Conservation (phyloP, 208 protist species). For the Acanthamoeba healyi region DNA sequence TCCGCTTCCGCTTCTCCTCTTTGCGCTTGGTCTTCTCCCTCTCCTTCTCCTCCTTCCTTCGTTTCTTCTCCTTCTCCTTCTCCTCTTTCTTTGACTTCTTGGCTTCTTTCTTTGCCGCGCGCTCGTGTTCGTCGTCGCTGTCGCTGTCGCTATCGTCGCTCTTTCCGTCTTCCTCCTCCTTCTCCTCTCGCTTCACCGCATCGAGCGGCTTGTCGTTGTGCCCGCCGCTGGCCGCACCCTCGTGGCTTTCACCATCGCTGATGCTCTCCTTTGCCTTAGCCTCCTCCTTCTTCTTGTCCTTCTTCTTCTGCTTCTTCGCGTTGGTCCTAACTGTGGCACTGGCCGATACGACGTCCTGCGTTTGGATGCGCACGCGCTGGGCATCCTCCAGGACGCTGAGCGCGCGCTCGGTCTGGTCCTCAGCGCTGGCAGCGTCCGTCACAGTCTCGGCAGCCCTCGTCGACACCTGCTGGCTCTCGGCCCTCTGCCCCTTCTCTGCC, state of each 20-base stretch:
- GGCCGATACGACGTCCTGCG: no score
- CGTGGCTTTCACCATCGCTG: neutral
- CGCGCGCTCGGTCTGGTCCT: no score
- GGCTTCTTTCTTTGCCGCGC: neutral
- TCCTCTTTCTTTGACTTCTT: slow-evolving; percentile 7
- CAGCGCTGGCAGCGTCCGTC: no score
- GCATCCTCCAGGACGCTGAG: no score
- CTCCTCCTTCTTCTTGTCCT: slow-evolving; percentile 22
- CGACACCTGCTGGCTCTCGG: no score
- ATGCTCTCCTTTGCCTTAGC: neutral
- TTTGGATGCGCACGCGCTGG: no score
- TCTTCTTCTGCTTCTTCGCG: slow-evolving; percentile 20
- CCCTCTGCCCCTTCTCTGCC: no score
- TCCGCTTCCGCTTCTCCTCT: neutral
- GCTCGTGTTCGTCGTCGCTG: neutral
- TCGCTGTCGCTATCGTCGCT: neutral
- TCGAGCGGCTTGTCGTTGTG: neutral
- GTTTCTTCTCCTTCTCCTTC: slow-evolving; percentile 6
- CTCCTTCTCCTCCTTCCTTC: neutral
- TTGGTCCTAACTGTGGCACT: no score
- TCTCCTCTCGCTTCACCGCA: neutral
- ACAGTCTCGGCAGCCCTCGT: no score
- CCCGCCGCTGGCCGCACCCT: neutral
- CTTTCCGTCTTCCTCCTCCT: neutral
- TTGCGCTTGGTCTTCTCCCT: no score